A percentile compares a stretch with the other conserved stretches of the same genome.
phyloP scores from a whole-genome alignment of 2,329 filamentous ascomycete genomes.

The Domatiomyces globalis region DNA sequence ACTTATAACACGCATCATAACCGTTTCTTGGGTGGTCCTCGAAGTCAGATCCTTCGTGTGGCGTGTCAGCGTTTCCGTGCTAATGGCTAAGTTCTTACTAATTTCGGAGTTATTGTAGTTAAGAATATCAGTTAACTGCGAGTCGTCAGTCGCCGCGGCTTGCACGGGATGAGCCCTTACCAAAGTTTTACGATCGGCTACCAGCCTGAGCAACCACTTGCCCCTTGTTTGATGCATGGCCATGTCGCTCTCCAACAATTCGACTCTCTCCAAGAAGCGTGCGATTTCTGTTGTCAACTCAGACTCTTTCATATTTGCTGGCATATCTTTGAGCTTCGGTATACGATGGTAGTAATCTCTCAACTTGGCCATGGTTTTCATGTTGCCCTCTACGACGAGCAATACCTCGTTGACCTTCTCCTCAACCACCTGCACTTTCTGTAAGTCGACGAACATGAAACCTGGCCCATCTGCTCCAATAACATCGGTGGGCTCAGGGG shows the following conservation, averaged over 20 bases:
- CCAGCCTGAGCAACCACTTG: neutral
- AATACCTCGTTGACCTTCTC: neutral
- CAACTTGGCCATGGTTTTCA: neutral
- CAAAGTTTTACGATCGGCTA: neutral
- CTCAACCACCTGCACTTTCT: neutral
- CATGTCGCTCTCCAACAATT: neutral
- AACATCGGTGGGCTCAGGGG: too few species aligned
- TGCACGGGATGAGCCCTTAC: neutral
- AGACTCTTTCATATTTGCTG: neutral
- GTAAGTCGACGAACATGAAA: neutral
- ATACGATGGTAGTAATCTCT: neutral
- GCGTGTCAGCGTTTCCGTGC: constrained; percentile 8
- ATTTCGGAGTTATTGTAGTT: neutral
- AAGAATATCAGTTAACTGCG: neutral
- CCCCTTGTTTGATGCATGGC: neutral
- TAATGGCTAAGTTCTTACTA: neutral
- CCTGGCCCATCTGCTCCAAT: neutral
- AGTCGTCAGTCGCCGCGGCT: neutral
- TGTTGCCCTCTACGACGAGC: neutral
- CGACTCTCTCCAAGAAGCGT: neutral
- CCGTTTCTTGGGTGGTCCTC: constrained; percentile 20
- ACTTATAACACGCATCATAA: constrained; percentile 24
- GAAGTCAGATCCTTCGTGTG: constrained; percentile 21
- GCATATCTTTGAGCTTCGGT: neutral
- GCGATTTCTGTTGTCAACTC: neutral